Evolutionary conservation across 1,139 yeast species (phyloP), one percentile per base, ranked within the genome.

Genomic region (Kurtzmaniella quercitrusa): DNA sequence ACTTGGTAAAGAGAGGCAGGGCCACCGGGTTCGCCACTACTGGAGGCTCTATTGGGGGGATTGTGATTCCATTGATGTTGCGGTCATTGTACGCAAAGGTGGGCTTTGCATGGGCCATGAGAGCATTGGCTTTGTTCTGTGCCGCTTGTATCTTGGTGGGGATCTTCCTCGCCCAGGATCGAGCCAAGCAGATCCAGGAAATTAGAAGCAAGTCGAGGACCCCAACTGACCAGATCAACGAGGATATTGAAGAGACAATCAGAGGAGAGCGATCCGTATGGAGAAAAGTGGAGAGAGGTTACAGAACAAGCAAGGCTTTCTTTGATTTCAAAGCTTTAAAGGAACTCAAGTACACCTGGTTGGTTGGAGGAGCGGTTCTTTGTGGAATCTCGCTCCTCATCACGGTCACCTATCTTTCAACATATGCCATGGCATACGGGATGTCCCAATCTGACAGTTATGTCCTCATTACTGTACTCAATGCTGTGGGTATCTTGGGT

Each of bases 401-500:
- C 37, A 65, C 77, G 2, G 56, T 73, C 44, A 79, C 85, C 0
- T 81, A 78, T 53, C 68, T 76, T 44, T 74, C 83, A 0, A 74
- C 82, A 2, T 81, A 77, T 56, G 79, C 81, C 0, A 59, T 77
- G 17, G 68, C 73, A 12, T 70, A 70, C 44, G 86, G 86, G 0
- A 69, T 72, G 55, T 60, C 77, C 5, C 77, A 76, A 49, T 68
- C 79, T n/a, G 59, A 68, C 6, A 67, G 85, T 0, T 76, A 77
- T 52, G 52, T 77, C 12, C 59, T 82, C 27, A 65, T 81, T 34
- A 80, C 87, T 0, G 67, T 78, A 9, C 67, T 73, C 52, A 83
- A 81, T 59, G 82, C 81, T 1, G 65, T 77, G 2, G 87, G 88
- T 5, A 68, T 81, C 14, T 50, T 73, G 3, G 89, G 88, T 1